These are phyloP conservation scores for Cryphonectria carpinicola DNA, from an alignment of 2,329 filamentous ascomycete species.

Conservation along the genomic window DNA sequence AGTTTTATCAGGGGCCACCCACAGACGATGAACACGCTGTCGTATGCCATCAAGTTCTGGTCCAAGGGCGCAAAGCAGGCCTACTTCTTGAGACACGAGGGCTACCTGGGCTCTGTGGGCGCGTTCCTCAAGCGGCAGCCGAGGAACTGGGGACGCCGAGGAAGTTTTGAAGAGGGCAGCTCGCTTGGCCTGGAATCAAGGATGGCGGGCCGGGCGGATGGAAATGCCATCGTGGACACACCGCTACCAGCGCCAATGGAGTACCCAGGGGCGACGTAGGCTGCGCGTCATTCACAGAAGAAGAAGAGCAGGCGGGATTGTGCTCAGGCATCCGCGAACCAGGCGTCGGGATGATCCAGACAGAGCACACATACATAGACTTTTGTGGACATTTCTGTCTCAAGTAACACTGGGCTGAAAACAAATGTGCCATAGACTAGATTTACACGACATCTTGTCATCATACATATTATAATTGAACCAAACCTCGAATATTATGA, in stretches of 20 bases:
- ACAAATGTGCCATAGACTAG: not conserved
- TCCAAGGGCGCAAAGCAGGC: conserved; percentile 88
- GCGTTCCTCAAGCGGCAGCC: conserved; percentile 93
- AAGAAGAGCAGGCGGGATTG: not conserved
- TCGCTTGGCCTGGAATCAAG: conserved; percentile 37
- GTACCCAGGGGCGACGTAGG: not conserved
- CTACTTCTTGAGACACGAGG: conserved; percentile 94
- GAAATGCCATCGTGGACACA: conserved; percentile 14
- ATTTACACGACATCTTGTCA: not conserved
- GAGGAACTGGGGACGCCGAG: conserved; percentile 84
- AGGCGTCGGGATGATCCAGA: not conserved
- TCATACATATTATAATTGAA: not conserved
- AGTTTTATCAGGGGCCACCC: conserved; percentile 95
- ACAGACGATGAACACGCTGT: conserved; percentile 97
- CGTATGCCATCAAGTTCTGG: conserved; percentile 98
- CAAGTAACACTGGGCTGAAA: not conserved
- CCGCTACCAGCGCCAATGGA: not conserved
- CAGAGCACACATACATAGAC: not conserved
- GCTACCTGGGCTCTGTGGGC: conserved; percentile 90
- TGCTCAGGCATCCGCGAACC: not conserved
- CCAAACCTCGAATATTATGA: not conserved
- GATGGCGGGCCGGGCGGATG: conserved; percentile 31
- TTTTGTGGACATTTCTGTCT: not conserved
- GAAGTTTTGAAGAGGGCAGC: conserved; percentile 66
- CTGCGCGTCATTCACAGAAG: not conserved